Conservation (phyloP, 805 yeast genomes). For the Yamadazyma tumulicola region DNA sequence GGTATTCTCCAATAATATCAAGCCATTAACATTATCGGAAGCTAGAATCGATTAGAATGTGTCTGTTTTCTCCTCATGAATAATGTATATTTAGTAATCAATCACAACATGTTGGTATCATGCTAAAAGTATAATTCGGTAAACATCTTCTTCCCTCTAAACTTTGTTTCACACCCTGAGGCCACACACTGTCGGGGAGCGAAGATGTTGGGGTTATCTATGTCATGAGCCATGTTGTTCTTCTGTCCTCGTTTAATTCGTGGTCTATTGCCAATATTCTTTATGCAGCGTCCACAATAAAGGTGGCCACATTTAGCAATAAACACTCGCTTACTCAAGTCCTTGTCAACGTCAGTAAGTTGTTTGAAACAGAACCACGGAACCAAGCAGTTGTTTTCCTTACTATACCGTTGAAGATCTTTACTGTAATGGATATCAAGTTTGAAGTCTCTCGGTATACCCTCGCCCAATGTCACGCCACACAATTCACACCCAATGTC, state of each 20-base stretch:
- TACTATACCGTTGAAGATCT: slow-evolving; percentile 20
- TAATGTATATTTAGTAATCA: neutral
- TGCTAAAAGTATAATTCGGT: slow-evolving; percentile 45
- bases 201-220: slow-evolving; percentile 35
- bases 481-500: slow-evolving; percentile 55
- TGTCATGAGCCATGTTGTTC: slow-evolving; percentile 10
- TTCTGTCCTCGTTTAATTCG: slow-evolving; percentile 12
- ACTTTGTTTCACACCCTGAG: slow-evolving; percentile 39
- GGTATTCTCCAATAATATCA: slow-evolving; percentile 54
- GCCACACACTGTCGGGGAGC: slow-evolving; percentile 64
- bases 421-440: slow-evolving; percentile 31
- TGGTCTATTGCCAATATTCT: slow-evolving; percentile 53
- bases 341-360: slow-evolving; percentile 22
- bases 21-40: slow-evolving; percentile 46
- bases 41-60: slow-evolving; percentile 39
- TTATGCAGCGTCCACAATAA: slow-evolving; percentile 82
- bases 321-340: slow-evolving; percentile 35
- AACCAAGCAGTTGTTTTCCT: slow-evolving; percentile 41
- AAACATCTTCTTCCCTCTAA: slow-evolving; percentile 47
- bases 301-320: slow-evolving; percentile 76
- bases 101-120: neutral
- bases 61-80: slow-evolving; percentile 1
- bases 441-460: slow-evolving; percentile 54
- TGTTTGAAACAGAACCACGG: slow-evolving; percentile 58
- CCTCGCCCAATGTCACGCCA: slow-evolving; percentile 69